Percentiles rank a stretch among this genome's conserved stretches.
These are phyloP conservation scores for Colletotrichum spinosum DNA, from an alignment of 2,329 filamentous ascomycete genomes.

Conservation along the genomic window DNA sequence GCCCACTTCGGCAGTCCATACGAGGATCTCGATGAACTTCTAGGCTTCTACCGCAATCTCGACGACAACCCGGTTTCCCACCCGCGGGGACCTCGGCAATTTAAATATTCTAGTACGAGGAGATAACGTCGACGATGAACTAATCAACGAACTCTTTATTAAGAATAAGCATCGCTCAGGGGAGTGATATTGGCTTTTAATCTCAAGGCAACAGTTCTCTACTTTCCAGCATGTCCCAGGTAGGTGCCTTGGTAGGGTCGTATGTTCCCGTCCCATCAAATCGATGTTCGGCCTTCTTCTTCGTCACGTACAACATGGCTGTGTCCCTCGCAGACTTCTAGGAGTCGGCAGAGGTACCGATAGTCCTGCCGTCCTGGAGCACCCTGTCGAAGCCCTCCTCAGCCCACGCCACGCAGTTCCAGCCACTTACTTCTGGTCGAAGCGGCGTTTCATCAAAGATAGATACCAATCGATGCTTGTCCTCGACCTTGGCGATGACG, in stretches of 20 bases:
- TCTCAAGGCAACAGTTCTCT: constrained; percentile 38
- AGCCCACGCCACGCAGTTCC: constrained; percentile 53
- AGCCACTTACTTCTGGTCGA: constrained; percentile 43
- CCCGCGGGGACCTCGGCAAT: constrained; percentile 44
- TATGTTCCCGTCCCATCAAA: constrained; percentile 51
- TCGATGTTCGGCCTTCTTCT: constrained; percentile 52
- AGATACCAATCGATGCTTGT: constrained; percentile 42
- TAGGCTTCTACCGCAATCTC: constrained; percentile 12
- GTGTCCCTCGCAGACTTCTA: constrained; percentile 50
- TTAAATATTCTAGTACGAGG: constrained; percentile 44
- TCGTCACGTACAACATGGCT: constrained; percentile 52
- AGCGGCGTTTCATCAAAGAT: constrained; percentile 47
- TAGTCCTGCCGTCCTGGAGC: constrained; percentile 42
- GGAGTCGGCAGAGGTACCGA: constrained; percentile 46
- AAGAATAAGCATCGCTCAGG: too few species aligned
- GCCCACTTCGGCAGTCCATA: background rate
- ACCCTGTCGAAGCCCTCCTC: background rate
- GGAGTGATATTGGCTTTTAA: background rate
- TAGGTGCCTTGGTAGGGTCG: constrained; percentile 46
- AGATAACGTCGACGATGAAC: constrained; percentile 42
- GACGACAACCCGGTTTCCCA: constrained; percentile 5
- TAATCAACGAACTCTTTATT: background rate
- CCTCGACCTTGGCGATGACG: constrained; percentile 46
- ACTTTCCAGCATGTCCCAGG: constrained; percentile 49
- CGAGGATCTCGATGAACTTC: constrained; percentile 12